Evolutionary conservation across 2,329 filamentous ascomycete genomes (phyloP).

Genomic region (Fusarium drepaniforme): DNA sequence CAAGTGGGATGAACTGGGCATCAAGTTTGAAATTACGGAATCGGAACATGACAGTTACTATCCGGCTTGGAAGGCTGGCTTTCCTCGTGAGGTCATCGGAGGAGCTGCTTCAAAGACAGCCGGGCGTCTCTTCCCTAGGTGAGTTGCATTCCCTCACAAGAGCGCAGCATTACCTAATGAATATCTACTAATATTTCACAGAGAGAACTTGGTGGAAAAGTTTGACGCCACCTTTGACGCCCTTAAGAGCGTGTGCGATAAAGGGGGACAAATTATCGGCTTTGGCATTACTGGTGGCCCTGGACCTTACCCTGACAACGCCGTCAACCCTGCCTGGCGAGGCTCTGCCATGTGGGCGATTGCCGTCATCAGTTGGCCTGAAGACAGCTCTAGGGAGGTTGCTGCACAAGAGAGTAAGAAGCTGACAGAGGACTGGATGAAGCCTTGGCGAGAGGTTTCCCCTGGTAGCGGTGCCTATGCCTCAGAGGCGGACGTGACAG

Average conservation of each 20-base stretch:
- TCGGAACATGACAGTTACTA: slow-evolving; percentile 36
- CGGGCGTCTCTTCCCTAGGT: slow-evolving; percentile 39
- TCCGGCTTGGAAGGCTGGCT: slow-evolving; percentile 37
- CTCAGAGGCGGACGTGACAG: slow-evolving; percentile 37
- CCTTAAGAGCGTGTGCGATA: slow-evolving; percentile 54
- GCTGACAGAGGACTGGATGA: slow-evolving; percentile 43
- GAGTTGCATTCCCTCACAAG: neutral
- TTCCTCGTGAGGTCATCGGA: slow-evolving; percentile 31
- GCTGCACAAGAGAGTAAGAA: slow-evolving; percentile 30
- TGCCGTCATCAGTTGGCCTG: slow-evolving; percentile 48
- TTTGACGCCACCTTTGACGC: slow-evolving; percentile 51
- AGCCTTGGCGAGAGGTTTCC: slow-evolving; percentile 39
- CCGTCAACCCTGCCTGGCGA: slow-evolving; percentile 64
- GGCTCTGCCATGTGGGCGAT: slow-evolving; percentile 54
- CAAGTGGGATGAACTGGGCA: slow-evolving; percentile 23
- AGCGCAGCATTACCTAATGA: no score
- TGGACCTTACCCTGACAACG: slow-evolving; percentile 51
- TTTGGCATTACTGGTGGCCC: slow-evolving; percentile 53
- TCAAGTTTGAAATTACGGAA: slow-evolving; percentile 16
- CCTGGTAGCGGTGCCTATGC: slow-evolving; percentile 36
- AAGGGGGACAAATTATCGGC: slow-evolving; percentile 55
- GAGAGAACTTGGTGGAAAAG: slow-evolving; percentile 37
- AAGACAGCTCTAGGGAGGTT: slow-evolving; percentile 24
- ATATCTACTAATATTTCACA: neutral
- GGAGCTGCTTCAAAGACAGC: slow-evolving; percentile 32